These are phyloP conservation scores for Rosa hybrid DNA, from an alignment of 331 rosid species.

Conservation along the genomic window DNA sequence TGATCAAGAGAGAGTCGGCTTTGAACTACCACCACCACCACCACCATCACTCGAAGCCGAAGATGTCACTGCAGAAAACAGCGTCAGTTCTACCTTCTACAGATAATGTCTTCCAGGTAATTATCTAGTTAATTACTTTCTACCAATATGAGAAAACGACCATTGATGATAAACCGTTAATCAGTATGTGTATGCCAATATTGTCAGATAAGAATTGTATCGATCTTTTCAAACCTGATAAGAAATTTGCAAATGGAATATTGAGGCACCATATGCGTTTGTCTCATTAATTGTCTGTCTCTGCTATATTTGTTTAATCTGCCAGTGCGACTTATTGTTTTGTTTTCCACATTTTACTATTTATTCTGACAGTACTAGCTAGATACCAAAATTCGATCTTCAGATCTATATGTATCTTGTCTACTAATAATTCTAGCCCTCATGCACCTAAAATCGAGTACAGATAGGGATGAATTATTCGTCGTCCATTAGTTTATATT, in stretches of 20 bases:
- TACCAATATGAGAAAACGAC: background rate
- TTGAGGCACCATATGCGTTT: background rate
- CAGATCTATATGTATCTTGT: background rate
- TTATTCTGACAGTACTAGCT: background rate
- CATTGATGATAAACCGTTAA: background rate
- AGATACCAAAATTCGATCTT: background rate
- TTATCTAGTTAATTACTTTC: background rate
- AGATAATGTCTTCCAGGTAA: constrained; percentile 24
- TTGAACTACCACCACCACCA: background rate
- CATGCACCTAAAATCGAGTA: background rate
- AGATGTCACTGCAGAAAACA: constrained; percentile 3
- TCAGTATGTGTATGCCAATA: background rate
- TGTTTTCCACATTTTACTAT: background rate
- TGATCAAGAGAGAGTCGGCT: background rate
- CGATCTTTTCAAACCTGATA: background rate
- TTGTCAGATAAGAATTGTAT: background rate
- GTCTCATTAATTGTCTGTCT: background rate
- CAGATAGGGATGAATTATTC: background rate
- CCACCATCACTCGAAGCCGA: background rate
- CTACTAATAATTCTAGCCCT: background rate
- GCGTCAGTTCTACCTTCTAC: background rate
- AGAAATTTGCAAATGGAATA: constrained; percentile 4
- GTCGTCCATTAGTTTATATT: background rate
- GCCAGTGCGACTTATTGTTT: background rate
- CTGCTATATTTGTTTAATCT: background rate